Evolutionary conservation across 192 early-diverging fungal species (phyloP).

Genomic region (Coemansia brasiliensis): DNA sequence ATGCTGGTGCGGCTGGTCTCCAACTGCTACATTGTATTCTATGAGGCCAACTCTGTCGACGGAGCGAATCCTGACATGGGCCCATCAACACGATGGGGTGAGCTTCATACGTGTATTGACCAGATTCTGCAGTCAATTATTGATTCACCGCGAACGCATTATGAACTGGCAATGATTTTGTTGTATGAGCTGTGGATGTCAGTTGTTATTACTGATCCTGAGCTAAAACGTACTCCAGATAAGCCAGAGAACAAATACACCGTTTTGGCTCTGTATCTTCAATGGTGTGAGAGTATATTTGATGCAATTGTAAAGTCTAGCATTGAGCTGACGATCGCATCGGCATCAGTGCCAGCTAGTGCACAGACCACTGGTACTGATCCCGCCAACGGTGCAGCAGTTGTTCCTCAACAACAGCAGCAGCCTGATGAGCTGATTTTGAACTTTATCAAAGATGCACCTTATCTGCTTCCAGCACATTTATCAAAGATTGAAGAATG

Average conservation of each 20-base stretch:
- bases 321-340: conserved; percentile 10
- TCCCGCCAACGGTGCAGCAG: background rate
- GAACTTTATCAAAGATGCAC: conserved; percentile 40
- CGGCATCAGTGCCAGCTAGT: conserved; percentile 1
- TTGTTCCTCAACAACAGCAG: conserved; percentile 2
- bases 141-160: conserved; percentile 25
- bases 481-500: conserved; percentile 27
- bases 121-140: conserved; percentile 27
- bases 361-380: background rate
- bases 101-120: conserved; percentile 30
- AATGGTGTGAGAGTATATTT: conserved; percentile 45
- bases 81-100: conserved; percentile 3
- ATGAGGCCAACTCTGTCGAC: background rate
- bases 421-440: conserved; percentile 20
- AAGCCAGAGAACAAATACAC: conserved; percentile 8
- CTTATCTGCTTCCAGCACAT: conserved; percentile 10
- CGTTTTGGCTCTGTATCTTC: conserved; percentile 32
- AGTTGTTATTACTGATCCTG: conserved; percentile 33
- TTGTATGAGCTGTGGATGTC: conserved; percentile 55
- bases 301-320: conserved; percentile 25
- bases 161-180: conserved; percentile 30
- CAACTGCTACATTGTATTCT: conserved; percentile 35
- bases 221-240: conserved; percentile 13
- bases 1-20: conserved; percentile 45
- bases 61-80: background rate